These are phyloP conservation scores for Chaetoceros muelleri DNA, from an alignment of 108 stramenopile species.

Conservation along the genomic window DNA sequence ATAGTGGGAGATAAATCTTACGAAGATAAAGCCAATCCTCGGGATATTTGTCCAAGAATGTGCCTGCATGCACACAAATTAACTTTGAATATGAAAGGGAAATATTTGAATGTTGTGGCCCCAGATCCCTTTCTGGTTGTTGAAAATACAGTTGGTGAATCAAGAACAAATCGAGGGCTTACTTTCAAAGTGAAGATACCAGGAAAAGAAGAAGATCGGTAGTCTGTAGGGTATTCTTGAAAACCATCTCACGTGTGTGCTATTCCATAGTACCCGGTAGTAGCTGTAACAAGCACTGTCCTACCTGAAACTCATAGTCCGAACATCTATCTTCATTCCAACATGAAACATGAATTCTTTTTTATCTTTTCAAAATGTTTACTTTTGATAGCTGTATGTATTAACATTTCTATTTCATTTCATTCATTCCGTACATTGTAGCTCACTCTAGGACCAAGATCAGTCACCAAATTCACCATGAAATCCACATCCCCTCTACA, in stretches of 20 bases:
- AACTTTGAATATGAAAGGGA: slow-evolving; percentile 23
- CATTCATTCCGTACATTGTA: too few species aligned
- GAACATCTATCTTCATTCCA: too few species aligned
- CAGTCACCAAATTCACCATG: too few species aligned
- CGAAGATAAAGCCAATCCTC: slow-evolving; percentile 9
- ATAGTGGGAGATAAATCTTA: slow-evolving; percentile 92
- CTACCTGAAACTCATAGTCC: background rate
- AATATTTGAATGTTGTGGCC: slow-evolving; percentile 21
- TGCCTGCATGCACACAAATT: slow-evolving; percentile 68
- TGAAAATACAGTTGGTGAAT: slow-evolving; percentile 9
- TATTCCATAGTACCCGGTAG: background rate
- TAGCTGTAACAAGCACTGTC: background rate
- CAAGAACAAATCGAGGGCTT: background rate
- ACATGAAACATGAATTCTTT: too few species aligned
- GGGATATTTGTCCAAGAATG: slow-evolving; percentile 42
- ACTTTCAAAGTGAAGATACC: background rate
- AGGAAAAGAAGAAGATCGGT: background rate
- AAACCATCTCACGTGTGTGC: background rate
- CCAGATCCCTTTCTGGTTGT: slow-evolving; percentile 37
- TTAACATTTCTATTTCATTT: too few species aligned
- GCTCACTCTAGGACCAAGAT: too few species aligned
- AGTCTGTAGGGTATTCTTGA: background rate
- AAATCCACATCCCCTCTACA: too few species aligned
- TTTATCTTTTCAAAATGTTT: too few species aligned
- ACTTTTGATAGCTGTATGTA: too few species aligned